Percentiles rank a stretch among this genome's conserved stretches.
Conservation (phyloP, 768 basidiomycete genomes). For the Termitomyces bulborhizus region DNA sequence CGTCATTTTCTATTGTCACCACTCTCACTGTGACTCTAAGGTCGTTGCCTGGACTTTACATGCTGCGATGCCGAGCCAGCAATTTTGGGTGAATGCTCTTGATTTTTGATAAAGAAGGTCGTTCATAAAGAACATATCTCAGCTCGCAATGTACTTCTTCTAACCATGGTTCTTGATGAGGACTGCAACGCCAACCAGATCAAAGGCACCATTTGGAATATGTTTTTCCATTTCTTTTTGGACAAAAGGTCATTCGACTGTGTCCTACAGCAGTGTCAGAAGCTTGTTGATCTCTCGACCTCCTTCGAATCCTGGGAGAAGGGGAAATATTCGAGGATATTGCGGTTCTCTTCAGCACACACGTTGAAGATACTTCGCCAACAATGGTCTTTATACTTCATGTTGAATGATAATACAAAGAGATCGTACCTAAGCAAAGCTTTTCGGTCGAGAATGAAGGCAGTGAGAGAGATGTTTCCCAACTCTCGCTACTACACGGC, state of each 20-base stretch:
- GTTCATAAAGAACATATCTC: neutral
- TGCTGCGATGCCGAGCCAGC: conserved; percentile 47
- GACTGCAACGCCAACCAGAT: conserved; percentile 6
- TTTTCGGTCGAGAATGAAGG: conserved; percentile 17
- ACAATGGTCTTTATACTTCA: conserved; percentile 31
- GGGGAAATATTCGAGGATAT: conserved; percentile 29
- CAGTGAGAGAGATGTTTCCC: conserved; percentile 5
- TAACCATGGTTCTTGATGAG: conserved; percentile 34
- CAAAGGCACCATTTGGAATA: conserved; percentile 29
- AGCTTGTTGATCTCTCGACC: conserved; percentile 26
- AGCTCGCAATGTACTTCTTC: conserved; percentile 46
- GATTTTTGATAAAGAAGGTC: neutral
- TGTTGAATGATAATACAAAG: conserved; percentile 14
- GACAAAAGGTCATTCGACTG: conserved; percentile 26
- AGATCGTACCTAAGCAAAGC: conserved; percentile 16
- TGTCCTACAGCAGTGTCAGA: conserved; percentile 32
- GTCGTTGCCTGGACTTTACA: conserved; percentile 37
- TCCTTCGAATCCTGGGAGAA: conserved; percentile 31
- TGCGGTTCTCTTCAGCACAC: conserved; percentile 31
- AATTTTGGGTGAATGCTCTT: conserved; percentile 29
- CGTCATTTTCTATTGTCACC: neutral
- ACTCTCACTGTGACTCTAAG: neutral
- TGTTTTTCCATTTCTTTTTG: conserved; percentile 44
- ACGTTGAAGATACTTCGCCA: conserved; percentile 32
- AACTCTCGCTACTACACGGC: neutral